Base-by-base conservation (phyloP, 2,329 filamentous ascomycete species). In the Penicillium nordicum region DNA sequence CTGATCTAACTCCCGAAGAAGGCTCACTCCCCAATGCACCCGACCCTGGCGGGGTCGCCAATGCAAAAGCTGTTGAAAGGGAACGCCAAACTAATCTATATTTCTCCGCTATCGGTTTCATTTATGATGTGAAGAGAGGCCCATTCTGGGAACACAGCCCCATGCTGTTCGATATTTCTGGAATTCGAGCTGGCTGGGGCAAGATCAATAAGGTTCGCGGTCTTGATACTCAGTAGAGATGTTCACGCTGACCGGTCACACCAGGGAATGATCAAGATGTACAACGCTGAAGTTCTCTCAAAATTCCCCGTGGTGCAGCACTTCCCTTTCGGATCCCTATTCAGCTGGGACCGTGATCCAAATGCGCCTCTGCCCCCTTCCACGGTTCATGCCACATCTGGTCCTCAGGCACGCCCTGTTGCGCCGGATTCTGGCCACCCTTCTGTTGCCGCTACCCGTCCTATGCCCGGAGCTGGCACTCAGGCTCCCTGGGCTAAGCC, bases 301-400 rank as follows among this genome's bases (percentile, higher is more conserved):
- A 99, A 99, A 74, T 97, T 97, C 69, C 94, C 94, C 3, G 94
- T 99, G 3, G 91, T 99, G n/a, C 94, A 99, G 75, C 94, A 99
- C 74, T 97, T 94, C 64, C 84, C 82, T 3, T 93, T 94, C 63
- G 90, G 90, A 27, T 88, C 86, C 6, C 77, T 94, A n/a, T 91
- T 93, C 69, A 84, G 82, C 37, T 93, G 88, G 88, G 85, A 90
- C 2, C 75, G 72, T 45, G 87, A 92, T 68, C 87, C 87, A 0
- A 76, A 83, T 52, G 86, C 87, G 1, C 63, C 73, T 1, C 63
- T 72, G 1, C 80, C 81, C 0, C 67, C 76, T 7, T 70, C 78
- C 25, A 82, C 83, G 7, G 74, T 83, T 0, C 86, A 90, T 71
- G 78, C 84, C 68, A 61, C 63, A 12, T 67, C 70, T 30, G 63